These are phyloP conservation scores for Gaeumannomyces tritici DNA, from an alignment of 2,329 filamentous ascomycete genomes.

Conservation along the genomic window DNA sequence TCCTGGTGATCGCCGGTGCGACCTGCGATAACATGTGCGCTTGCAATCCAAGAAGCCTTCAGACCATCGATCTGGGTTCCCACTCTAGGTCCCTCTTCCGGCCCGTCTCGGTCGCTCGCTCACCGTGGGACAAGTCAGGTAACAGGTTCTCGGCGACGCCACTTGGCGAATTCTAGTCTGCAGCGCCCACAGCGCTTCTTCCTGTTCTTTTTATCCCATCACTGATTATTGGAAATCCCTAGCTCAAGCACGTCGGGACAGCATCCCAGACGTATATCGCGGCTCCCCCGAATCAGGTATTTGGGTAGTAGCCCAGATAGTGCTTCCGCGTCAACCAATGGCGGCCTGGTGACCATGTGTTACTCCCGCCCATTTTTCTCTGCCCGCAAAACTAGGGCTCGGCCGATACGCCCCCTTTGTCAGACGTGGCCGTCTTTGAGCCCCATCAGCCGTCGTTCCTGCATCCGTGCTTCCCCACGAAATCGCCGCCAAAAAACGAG, in stretches of 20 bases:
- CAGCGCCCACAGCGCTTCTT: too few relatives aligned
- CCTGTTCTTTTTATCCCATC: too few relatives aligned
- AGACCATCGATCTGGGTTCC: background rate
- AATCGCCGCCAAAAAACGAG: too few relatives aligned
- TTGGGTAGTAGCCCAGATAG: too few relatives aligned
- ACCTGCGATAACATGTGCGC: background rate
- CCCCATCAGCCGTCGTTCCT: too few relatives aligned
- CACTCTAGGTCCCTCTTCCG: background rate
- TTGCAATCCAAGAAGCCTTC: background rate
- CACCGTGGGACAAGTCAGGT: background rate
- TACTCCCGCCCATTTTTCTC: background rate
- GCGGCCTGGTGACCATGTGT: background rate
- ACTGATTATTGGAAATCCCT: too few relatives aligned
- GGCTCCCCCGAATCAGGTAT: too few relatives aligned
- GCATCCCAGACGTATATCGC: too few relatives aligned
- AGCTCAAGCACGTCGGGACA: too few relatives aligned
- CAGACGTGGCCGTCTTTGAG: background rate
- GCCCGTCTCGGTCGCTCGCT: background rate
- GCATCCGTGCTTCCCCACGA: background rate
- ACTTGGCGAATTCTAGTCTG: too few relatives aligned
- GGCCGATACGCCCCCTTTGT: background rate
- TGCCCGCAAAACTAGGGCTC: background rate
- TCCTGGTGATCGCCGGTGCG: background rate
- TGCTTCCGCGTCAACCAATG: too few relatives aligned
- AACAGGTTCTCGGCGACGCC: background rate